Conservation (phyloP, 202 grass and related monocot species). For the Carex arenaria region DNA sequence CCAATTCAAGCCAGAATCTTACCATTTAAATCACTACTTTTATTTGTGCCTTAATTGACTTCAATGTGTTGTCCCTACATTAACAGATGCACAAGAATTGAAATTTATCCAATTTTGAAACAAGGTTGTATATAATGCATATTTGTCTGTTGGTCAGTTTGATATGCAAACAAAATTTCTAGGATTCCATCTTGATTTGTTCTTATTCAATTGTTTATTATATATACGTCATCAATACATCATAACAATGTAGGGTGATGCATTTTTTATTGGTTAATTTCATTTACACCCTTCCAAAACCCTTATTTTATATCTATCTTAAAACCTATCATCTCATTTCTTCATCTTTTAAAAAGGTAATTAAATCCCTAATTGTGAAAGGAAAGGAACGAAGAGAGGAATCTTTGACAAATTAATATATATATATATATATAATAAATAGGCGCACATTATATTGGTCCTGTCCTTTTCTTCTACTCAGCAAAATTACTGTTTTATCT, state of each 20-base stretch:
- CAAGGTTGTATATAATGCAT: background rate
- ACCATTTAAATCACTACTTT: slow-evolving; percentile 8
- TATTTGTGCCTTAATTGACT: background rate
- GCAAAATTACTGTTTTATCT: slow-evolving; percentile 7
- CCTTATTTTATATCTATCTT: background rate
- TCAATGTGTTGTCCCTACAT: background rate
- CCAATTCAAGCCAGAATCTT: background rate
- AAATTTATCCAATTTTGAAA: background rate
- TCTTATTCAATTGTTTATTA: background rate
- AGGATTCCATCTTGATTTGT: slow-evolving; percentile 1
- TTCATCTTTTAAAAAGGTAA: background rate
- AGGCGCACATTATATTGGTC: background rate
- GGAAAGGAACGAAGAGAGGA: background rate
- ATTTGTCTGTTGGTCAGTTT: slow-evolving; percentile 1
- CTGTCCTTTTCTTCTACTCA: background rate
- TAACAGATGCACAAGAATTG: background rate
- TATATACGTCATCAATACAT: background rate
- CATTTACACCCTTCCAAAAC: slow-evolving; percentile 12
- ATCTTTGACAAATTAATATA: background rate
- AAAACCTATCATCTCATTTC: background rate
- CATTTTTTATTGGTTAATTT: background rate
- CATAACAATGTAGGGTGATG: background rate
- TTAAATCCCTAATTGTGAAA: background rate
- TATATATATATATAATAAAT: background rate
- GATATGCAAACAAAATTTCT: slow-evolving; percentile 9